phyloP scores from a whole-genome alignment of 106 monocot genomes.

The Chionographis japonica region DNA sequence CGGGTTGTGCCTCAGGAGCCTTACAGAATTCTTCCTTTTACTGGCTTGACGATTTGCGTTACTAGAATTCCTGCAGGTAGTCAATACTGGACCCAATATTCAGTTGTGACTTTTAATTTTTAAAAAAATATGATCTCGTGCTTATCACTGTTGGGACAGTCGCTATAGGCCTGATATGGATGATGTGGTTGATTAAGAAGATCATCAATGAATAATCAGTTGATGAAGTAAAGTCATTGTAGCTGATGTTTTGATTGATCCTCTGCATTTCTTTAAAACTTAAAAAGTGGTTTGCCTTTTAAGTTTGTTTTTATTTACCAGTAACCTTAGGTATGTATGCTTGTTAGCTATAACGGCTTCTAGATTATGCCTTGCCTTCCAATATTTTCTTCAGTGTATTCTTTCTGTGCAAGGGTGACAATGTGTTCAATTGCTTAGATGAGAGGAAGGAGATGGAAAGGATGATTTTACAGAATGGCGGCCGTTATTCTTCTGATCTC shows the following conservation, averaged over 20 bases:
- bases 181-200: no score
- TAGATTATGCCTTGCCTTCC: not conserved
- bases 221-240: no score
- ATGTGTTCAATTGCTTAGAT: constrained; percentile 46
- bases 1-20: constrained; percentile 86
- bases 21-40: constrained; percentile 81
- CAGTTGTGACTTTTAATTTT: not conserved
- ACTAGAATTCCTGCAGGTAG: constrained; percentile 77
- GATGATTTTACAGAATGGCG: constrained; percentile 79
- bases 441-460: constrained; percentile 70
- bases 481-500: constrained; percentile 80
- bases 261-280: no score
- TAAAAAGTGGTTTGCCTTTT: no score
- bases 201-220: no score
- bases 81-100: not conserved
- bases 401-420: not conserved
- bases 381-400: not conserved
- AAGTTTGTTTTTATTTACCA: no score
- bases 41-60: constrained; percentile 83
- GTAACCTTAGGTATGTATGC: no score
- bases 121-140: no score
- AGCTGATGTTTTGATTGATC: no score
- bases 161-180: no score
- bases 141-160: no score
- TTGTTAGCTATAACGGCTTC: no score